A percentile compares a stretch with the other conserved stretches of the same genome.
phyloP scores from a whole-genome alignment of 2,329 filamentous ascomycete genomes.

The Scedosporium boydii region DNA sequence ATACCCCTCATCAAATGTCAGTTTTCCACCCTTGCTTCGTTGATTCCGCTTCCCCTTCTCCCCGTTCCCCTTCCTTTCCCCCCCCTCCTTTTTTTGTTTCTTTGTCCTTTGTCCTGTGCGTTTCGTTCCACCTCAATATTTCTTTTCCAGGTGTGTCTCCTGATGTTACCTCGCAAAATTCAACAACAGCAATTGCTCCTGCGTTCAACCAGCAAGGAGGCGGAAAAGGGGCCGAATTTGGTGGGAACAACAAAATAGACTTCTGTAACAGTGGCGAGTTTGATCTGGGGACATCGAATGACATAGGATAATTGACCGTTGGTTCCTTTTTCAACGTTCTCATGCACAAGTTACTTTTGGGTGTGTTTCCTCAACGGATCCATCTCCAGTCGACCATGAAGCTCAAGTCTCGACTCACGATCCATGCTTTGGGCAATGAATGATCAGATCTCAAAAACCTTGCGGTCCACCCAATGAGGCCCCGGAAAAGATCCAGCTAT shows the following conservation, averaged over 20 bases:
- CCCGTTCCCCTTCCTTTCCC: conserved; percentile 4
- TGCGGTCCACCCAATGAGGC: not conserved
- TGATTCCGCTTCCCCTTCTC: not conserved
- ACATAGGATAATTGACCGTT: too few species aligned
- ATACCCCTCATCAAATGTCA: not conserved
- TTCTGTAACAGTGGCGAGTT: not conserved
- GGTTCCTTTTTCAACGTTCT: too few species aligned
- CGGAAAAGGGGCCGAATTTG: not conserved
- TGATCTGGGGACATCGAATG: not conserved
- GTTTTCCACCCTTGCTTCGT: too few species aligned
- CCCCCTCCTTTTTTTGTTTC: conserved; percentile 1
- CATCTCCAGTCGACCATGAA: not conserved
- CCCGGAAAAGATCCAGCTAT: not conserved
- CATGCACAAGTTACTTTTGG: too few species aligned
- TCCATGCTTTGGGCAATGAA: not conserved
- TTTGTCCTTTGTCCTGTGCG: not conserved
- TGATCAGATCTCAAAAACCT: not conserved
- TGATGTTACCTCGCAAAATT: not conserved
- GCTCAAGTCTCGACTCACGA: too few species aligned
- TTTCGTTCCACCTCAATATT: not conserved
- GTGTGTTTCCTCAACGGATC: not conserved
- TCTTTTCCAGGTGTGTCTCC: not conserved
- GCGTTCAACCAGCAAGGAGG: not conserved
- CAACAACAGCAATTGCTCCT: not conserved
- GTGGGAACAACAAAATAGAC: not conserved